phyloP scores from a whole-genome alignment of 352 stramenopile species.

The Phytophthora tubulina region DNA sequence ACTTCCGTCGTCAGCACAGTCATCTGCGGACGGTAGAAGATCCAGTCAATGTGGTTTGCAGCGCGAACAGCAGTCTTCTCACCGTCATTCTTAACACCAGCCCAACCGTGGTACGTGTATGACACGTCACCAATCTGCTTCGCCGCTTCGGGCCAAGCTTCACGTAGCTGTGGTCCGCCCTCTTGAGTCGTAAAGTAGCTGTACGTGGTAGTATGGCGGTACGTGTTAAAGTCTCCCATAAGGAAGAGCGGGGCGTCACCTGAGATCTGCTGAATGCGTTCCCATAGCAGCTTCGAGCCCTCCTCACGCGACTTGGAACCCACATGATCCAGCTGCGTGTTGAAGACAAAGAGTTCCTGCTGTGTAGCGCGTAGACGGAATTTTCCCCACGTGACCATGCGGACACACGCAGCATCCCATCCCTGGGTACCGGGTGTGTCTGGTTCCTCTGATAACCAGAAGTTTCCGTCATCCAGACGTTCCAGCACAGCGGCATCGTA shows the following conservation, averaged over 20 bases:
- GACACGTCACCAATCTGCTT: constrained; percentile 80
- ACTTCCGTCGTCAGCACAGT: constrained; percentile 80
- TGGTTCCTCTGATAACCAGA: constrained; percentile 81
- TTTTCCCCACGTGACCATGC: constrained; percentile 78
- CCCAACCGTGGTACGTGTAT: constrained; percentile 91
- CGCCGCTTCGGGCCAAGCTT: constrained; percentile 78
- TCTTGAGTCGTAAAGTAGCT: constrained; percentile 79
- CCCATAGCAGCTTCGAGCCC: constrained; percentile 68
- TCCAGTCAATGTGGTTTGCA: constrained; percentile 91
- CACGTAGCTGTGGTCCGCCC: constrained; percentile 66
- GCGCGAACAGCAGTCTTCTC: constrained; percentile 71
- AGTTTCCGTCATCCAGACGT: constrained; percentile 68
- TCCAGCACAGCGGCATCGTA: constrained; percentile 70
- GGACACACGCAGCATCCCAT: constrained; percentile 76
- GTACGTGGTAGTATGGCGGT: constrained; percentile 84
- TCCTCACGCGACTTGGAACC: constrained; percentile 59
- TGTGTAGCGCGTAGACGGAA: constrained; percentile 68
- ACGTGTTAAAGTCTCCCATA: constrained; percentile 89
- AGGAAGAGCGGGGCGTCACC: constrained; percentile 74
- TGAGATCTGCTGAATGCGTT: constrained; percentile 70
- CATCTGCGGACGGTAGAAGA: constrained; percentile 87
- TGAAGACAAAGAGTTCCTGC: constrained; percentile 82
- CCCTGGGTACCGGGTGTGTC: constrained; percentile 64
- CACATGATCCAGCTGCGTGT: constrained; percentile 83
- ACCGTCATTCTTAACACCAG: constrained; percentile 84